These are phyloP conservation scores for Hypoxylon lienhwacheense DNA, from an alignment of 495 filamentous ascomycete species.

Conservation along the genomic window DNA sequence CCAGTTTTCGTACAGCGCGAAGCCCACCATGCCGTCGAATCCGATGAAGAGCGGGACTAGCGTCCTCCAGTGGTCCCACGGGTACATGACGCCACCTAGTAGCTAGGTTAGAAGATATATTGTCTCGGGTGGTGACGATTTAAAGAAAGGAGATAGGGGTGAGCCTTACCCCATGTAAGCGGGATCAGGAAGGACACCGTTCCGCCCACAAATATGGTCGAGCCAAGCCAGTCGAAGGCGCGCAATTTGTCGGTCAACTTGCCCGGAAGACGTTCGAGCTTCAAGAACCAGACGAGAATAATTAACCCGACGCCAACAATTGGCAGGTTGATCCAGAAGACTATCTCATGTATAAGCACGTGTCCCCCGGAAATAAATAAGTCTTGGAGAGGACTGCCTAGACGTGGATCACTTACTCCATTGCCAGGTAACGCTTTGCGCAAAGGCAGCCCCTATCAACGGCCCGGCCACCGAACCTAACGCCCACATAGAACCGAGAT, in stretches of 20 bases:
- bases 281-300: not conserved
- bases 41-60: conserved; percentile 1
- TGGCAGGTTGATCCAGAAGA: conserved; percentile 4
- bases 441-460: not conserved
- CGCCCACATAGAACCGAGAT: conserved; percentile 7
- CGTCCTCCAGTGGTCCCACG: conserved; percentile 6
- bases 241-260: not conserved
- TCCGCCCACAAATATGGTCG: not conserved
- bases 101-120: not conserved
- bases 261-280: not conserved
- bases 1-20: conserved; percentile 3
- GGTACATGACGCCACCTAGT: conserved; percentile 4
- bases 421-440: not conserved
- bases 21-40: conserved; percentile 3
- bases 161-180: not conserved
- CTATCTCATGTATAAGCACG: not conserved
- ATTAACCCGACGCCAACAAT: conserved; percentile 2
- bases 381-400: not conserved
- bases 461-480: conserved; percentile 3
- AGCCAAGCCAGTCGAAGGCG: conserved; percentile 4
- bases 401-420: conserved; percentile 1
- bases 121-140: not conserved
- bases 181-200: conserved; percentile 2
- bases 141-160: not conserved
- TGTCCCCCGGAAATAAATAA: not conserved